phyloP scores from a whole-genome alignment of 345 rosid genomes.

The Gossypium longicalyx region DNA sequence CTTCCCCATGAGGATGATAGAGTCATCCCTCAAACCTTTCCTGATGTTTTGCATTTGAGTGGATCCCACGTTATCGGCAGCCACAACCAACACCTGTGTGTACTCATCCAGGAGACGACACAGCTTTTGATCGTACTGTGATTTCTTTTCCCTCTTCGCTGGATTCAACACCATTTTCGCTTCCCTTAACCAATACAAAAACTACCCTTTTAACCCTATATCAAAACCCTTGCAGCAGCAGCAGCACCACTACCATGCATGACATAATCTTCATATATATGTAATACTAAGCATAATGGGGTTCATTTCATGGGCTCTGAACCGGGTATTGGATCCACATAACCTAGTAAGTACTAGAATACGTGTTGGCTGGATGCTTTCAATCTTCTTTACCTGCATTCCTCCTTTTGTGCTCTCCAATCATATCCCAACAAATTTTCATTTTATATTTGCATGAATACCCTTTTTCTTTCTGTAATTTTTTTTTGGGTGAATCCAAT shows the following conservation, averaged over 20 bases:
- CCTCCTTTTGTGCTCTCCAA: background rate
- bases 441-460: too few species aligned
- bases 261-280: background rate
- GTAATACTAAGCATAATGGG: background rate
- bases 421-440: background rate
- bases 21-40: constrained; percentile 59
- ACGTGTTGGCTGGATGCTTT: background rate
- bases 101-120: constrained; percentile 69
- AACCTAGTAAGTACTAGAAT: background rate
- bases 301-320: background rate
- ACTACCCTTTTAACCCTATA: background rate
- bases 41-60: constrained; percentile 68
- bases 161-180: constrained; percentile 4
- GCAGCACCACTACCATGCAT: background rate
- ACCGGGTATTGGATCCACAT: background rate
- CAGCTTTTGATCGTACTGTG: constrained; percentile 56
- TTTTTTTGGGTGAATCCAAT: too few species aligned
- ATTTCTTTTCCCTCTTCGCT: constrained; percentile 33
- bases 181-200: background rate
- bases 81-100: constrained; percentile 55
- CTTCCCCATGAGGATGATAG: constrained; percentile 65
- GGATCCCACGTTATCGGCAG: constrained; percentile 76
- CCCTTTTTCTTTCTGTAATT: too few species aligned
- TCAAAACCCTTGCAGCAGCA: background rate
- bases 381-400: background rate